Conservation (phyloP, 2,329 filamentous ascomycete species). For the Sporothrix sp. region DNA sequence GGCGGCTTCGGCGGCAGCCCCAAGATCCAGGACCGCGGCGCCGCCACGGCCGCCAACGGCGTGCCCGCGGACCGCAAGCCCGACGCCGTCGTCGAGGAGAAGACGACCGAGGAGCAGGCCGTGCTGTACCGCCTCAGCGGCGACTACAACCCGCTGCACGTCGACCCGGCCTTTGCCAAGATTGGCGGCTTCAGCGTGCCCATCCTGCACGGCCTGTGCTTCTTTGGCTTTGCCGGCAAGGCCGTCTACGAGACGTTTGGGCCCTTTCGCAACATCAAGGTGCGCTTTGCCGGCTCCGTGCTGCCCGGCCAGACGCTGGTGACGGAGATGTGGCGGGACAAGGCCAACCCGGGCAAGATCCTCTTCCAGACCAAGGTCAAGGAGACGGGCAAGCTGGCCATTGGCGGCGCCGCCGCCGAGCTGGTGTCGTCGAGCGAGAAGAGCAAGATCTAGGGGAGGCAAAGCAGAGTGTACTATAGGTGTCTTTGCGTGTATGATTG, state of each 20-base stretch:
- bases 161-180: constrained; percentile 90
- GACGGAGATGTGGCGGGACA: constrained; percentile 93
- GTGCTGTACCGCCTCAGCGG: constrained; percentile 88
- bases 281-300: constrained; percentile 78
- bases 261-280: constrained; percentile 81
- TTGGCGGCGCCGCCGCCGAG: constrained; percentile 72
- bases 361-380: constrained; percentile 83
- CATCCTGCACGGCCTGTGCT: constrained; percentile 95
- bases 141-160: constrained; percentile 92
- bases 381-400: constrained; percentile 85
- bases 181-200: constrained; percentile 90
- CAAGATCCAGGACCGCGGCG: constrained; percentile 68
- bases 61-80: constrained; percentile 61
- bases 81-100: constrained; percentile 74
- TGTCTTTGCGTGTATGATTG: not conserved
- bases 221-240: constrained; percentile 84
- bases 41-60: constrained; percentile 68
- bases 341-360: constrained; percentile 45
- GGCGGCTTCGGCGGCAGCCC: constrained; percentile 81
- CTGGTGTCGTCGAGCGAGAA: constrained; percentile 32
- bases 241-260: constrained; percentile 80
- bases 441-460: constrained; percentile 21
- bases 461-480: not conserved
- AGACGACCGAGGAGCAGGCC: constrained; percentile 83
- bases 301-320: constrained; percentile 80